phyloP scores from a whole-genome alignment of 2,329 filamentous ascomycete species.

The Penicillium brasilianum region DNA sequence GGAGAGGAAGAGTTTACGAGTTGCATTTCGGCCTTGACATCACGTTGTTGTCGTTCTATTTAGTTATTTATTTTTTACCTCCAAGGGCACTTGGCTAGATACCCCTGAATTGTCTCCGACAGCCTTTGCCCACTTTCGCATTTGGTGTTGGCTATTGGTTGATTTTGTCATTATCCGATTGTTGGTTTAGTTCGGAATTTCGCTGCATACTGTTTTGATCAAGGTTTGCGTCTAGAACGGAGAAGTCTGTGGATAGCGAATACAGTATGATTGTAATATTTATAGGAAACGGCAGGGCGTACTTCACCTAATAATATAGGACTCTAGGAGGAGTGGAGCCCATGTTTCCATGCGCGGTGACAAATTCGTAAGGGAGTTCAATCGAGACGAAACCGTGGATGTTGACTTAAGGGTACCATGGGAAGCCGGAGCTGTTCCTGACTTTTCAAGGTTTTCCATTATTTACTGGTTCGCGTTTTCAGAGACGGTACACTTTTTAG shows the following conservation, averaged over 20 bases:
- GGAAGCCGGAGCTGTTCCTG: neutral
- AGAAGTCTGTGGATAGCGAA: neutral
- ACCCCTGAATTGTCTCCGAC: slow-evolving; percentile 33
- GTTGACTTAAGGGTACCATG: neutral
- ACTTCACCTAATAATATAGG: neutral
- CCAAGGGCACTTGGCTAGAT: slow-evolving; percentile 36
- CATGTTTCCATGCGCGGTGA: neutral
- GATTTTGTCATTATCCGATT: slow-evolving; percentile 16
- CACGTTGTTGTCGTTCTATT: slow-evolving; percentile 26
- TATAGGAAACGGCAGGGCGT: neutral
- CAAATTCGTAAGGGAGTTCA: neutral
- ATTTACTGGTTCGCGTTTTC: neutral
- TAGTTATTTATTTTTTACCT: slow-evolving; percentile 32
- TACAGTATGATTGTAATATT: neutral
- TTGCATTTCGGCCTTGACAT: slow-evolving; percentile 14
- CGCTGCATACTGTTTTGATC: slow-evolving; percentile 19
- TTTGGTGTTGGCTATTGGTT: slow-evolving; percentile 20
- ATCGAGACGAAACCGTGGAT: neutral
- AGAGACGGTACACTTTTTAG: no score
- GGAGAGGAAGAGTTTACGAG: neutral
- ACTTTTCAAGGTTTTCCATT: neutral
- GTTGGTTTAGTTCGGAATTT: slow-evolving; percentile 25
- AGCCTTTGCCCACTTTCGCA: slow-evolving; percentile 25
- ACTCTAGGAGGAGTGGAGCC: neutral
- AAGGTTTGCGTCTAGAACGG: neutral